These are phyloP conservation scores for Fusarium sp. DNA, from an alignment of 2,329 filamentous ascomycete genomes.

Conservation along the genomic window DNA sequence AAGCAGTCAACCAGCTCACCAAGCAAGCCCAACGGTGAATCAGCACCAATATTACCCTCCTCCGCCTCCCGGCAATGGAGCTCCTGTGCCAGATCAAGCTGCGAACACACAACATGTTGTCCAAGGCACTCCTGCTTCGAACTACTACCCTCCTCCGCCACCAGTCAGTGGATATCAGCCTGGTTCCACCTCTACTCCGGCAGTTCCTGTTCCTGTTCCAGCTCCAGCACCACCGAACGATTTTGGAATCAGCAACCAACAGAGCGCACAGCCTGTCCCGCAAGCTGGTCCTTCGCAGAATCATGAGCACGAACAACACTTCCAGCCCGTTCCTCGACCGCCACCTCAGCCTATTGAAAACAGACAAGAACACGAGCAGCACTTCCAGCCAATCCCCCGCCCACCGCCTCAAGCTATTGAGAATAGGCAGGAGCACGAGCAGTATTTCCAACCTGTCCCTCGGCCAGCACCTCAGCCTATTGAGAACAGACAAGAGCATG, in stretches of 20 bases:
- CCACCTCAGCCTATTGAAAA: neutral
- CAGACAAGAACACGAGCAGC: neutral
- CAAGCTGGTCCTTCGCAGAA: neutral
- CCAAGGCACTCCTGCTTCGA: neutral
- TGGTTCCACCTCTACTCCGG: neutral
- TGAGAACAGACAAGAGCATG: neutral
- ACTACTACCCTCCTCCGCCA: neutral
- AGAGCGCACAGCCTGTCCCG: neutral
- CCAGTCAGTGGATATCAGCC: neutral
- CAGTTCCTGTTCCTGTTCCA: neutral
- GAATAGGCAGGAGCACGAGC: neutral
- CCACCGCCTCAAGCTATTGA: neutral
- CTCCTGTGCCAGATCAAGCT: neutral
- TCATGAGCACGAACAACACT: neutral
- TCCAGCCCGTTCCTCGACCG: neutral
- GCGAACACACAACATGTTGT: neutral
- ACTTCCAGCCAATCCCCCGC: neutral
- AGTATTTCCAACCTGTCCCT: neutral
- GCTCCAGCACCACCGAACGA: neutral
- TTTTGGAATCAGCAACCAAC: neutral
- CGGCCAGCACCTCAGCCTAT: neutral
- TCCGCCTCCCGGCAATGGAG: neutral
- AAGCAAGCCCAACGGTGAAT: rapidly evolving
- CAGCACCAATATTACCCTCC: neutral
- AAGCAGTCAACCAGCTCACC: neutral